Evolutionary conservation across 2,329 filamentous ascomycete genomes (phyloP).

Genomic region (Graphilbum sp.): DNA sequence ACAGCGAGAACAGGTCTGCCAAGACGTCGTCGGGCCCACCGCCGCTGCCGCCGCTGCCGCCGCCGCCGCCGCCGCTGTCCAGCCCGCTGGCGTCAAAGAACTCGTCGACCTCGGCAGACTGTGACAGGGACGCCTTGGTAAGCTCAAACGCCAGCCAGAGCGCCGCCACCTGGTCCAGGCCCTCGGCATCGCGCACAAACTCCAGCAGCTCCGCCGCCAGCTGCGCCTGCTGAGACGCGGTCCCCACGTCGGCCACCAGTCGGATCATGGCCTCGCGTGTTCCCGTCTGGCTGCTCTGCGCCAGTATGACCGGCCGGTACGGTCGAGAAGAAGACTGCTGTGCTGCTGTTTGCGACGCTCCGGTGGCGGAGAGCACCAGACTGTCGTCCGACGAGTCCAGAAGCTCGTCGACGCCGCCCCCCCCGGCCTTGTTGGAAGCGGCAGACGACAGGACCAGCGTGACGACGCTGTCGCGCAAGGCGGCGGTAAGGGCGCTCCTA

Average conservation of each 20-base stretch:
- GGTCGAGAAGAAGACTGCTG: too few relatives aligned
- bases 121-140: conserved; percentile 38
- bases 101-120: conserved; percentile 41
- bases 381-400: too few relatives aligned
- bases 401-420: conserved; percentile 14
- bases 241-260: conserved; percentile 38
- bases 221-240: conserved; percentile 39
- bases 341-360: too few relatives aligned
- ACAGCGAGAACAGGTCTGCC: conserved; percentile 53
- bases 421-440: conserved; percentile 14
- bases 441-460: conserved; percentile 21
- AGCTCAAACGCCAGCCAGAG: conserved; percentile 71
- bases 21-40: conserved; percentile 22
- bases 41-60: too few relatives aligned
- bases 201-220: conserved; percentile 52
- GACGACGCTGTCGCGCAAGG: conserved; percentile 59
- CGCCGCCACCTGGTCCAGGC: conserved; percentile 46
- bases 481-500: conserved; percentile 47
- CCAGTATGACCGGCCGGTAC: conserved; percentile 47
- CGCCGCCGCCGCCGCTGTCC: conserved; percentile 14
- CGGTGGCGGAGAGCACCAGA: too few relatives aligned
- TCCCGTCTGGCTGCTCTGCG: conserved; percentile 47
- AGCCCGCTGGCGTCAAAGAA: conserved; percentile 41
- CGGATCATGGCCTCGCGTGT: conserved; percentile 41
- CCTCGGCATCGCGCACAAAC: conserved; percentile 39